These are phyloP conservation scores for Botrytis byssoidea DNA, from an alignment of 2,329 filamentous ascomycete species.

Conservation along the genomic window DNA sequence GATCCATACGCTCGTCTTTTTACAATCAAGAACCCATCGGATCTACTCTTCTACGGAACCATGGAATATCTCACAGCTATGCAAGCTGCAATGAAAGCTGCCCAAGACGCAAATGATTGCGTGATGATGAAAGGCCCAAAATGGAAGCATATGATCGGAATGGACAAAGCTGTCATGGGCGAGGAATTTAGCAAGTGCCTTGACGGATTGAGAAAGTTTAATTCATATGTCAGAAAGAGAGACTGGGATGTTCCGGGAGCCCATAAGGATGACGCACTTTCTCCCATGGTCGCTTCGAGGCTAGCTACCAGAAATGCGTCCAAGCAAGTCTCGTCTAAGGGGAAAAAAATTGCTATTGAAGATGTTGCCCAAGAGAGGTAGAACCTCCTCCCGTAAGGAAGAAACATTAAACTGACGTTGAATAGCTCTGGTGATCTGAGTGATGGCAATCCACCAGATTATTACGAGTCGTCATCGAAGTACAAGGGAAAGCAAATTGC, in stretches of 20 bases:
- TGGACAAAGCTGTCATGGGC: neutral
- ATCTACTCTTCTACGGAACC: slow-evolving; percentile 2
- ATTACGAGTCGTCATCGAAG: neutral
- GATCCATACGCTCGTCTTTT: slow-evolving; percentile 16
- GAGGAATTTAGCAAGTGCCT: slow-evolving; percentile 2
- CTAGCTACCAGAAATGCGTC: neutral
- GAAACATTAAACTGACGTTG: neutral
- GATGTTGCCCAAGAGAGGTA: neutral
- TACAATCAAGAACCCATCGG: neutral
- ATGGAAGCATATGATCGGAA: neutral
- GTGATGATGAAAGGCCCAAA: neutral
- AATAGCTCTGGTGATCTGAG: neutral
- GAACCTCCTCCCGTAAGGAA: neutral
- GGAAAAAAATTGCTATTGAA: neutral
- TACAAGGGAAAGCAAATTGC: neutral
- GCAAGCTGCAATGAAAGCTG: neutral
- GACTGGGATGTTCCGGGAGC: slow-evolving; percentile 18
- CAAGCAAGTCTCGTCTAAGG: neutral
- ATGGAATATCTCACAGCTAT: slow-evolving; percentile 4
- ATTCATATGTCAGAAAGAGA: slow-evolving; percentile 1
- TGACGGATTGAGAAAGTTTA: slow-evolving; percentile 8
- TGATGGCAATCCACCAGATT: neutral
- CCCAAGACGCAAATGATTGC: slow-evolving; percentile 5
- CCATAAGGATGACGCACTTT: neutral
- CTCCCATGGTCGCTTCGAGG: neutral